Evolutionary conservation across 2,329 filamentous ascomycete genomes (phyloP).

Genomic region (Bipolaris oryzae): DNA sequence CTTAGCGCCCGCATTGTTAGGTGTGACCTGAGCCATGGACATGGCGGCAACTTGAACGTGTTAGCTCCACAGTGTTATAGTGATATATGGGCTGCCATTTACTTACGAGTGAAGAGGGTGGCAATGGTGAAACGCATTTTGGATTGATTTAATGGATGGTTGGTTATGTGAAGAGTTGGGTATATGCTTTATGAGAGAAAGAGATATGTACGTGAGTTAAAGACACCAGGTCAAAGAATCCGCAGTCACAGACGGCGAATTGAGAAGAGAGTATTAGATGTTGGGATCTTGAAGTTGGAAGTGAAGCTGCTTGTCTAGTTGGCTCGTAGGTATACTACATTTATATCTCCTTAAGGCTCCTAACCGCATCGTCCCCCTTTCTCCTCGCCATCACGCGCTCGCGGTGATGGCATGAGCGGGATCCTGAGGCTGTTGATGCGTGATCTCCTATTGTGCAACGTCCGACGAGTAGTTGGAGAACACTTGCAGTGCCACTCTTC

Average conservation of each 20-base stretch:
- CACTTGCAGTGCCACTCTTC: not conserved
- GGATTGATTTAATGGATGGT: constrained; percentile 6
- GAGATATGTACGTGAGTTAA: constrained; percentile 26
- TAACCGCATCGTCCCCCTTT: not conserved
- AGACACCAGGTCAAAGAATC: constrained; percentile 38
- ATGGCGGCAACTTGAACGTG: constrained; percentile 19
- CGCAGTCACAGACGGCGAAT: constrained; percentile 36
- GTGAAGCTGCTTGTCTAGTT: constrained; percentile 1
- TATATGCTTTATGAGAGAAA: constrained; percentile 2
- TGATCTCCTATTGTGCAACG: not conserved
- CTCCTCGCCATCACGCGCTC: not conserved
- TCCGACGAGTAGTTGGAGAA: not conserved
- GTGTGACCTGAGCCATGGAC: constrained; percentile 27
- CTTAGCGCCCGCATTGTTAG: constrained; percentile 35
- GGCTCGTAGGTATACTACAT: not conserved
- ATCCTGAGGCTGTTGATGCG: constrained; percentile 2
- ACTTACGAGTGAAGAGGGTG: constrained; percentile 21
- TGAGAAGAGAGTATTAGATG: constrained; percentile 20
- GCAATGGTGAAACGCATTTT: constrained; percentile 29
- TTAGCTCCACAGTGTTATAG: not conserved
- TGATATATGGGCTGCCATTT: not conserved
- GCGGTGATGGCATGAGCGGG: not conserved
- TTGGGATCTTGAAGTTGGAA: constrained; percentile 8
- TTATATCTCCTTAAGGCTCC: not conserved
- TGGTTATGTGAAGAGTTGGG: not conserved